Evolutionary conservation across 164 flowering plant species (phyloP), one percentile per base, ranked within the genome.

Genomic region (Piper longum): DNA sequence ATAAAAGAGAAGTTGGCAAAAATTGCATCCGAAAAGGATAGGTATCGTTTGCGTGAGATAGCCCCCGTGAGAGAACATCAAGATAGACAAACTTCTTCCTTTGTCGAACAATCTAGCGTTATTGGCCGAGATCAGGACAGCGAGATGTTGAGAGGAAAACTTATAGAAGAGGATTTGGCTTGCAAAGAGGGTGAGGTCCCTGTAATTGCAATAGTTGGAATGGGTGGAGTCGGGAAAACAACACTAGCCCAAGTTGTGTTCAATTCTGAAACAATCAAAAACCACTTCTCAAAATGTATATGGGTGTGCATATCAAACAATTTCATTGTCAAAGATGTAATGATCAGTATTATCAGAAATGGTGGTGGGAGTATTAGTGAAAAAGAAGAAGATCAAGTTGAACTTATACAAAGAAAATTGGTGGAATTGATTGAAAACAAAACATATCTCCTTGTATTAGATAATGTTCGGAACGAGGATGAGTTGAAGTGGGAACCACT

Each of bases 151-250:
- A 56, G 39, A 64, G 14, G 43, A 9, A 17, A 17, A 19, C n/a
- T 16, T 42, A 40, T 56, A 17, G 2, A 2, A 5, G 56, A 58
- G 12, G 14, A 14, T 48, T 9, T 12, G 9, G 19, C 16, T 43
- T 6, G 59, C 13, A 26, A 26, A 26, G n/a, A 4, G 4, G 17
- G 19, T 13, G 48, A 45, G 26, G 6, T 58, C 39, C 7, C 56
- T 1, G 70, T 68, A 5, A 36, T 68, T 42, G 17, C 70, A 7
- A 62, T 68, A 56, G 57, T 62, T 16, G 70, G 66, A 5, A 44
- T 62, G 56, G 70, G 61, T 1, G 70, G 70, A 3, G 4, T 56
- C 7, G 70, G 70, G 16, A 68, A 68, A 48, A 68, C 66, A 16
- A 62, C 66, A 12, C 62, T 68, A 36, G 66, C 62, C 14, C 65